Evolutionary conservation across 306 rosid species (phyloP).

Genomic region (Hylodesmum podocarpum): DNA sequence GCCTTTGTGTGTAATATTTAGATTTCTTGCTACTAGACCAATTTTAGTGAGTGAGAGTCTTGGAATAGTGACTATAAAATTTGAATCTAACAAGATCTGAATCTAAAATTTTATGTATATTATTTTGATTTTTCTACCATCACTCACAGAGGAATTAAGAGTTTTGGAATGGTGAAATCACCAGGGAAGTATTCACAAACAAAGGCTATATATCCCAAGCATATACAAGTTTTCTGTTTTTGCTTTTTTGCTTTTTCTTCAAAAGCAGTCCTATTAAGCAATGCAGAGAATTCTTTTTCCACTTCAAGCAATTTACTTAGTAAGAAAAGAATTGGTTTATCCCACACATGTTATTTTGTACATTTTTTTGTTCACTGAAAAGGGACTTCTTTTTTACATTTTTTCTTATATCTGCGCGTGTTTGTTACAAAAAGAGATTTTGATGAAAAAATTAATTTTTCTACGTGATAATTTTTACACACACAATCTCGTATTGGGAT

Average conservation of each 20-base stretch:
- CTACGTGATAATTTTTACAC: background rate
- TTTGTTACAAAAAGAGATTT: background rate
- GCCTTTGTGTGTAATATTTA: too few relatives aligned
- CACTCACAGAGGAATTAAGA: too few relatives aligned
- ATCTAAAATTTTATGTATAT: too few relatives aligned
- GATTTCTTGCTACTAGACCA: too few relatives aligned
- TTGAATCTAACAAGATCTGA: too few relatives aligned
- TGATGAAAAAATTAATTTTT: background rate
- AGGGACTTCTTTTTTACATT: background rate
- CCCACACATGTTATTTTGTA: background rate
- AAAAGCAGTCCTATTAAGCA: background rate
- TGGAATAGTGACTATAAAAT: too few relatives aligned
- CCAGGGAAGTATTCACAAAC: background rate
- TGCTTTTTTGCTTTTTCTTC: background rate
- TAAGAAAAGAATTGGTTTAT: background rate
- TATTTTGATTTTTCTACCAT: too few relatives aligned
- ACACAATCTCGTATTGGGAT: background rate
- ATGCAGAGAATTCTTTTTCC: background rate
- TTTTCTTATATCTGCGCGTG: background rate
- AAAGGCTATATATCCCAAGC: background rate
- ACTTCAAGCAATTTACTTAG: background rate
- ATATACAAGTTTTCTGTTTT: background rate
- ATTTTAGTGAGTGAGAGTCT: too few relatives aligned
- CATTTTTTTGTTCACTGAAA: background rate
- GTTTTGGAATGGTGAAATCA: slow-evolving; percentile 14